Base-by-base conservation (phyloP, 306 rosid species). In the Phaseolus lunatus region DNA sequence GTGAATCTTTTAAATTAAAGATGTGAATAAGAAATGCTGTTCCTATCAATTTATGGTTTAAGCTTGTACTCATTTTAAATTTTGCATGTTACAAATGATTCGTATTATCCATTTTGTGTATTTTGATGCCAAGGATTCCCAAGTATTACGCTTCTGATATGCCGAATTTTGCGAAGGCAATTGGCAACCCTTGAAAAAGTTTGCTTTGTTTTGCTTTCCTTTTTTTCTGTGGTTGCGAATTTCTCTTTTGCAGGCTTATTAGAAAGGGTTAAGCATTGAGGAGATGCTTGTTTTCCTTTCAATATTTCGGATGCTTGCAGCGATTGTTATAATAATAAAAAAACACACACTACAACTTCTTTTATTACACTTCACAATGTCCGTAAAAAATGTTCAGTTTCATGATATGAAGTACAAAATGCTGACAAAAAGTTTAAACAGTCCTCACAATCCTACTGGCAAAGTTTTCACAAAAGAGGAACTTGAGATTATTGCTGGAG, bases 401-500 rank as follows among this genome's bases (percentile, higher is more conserved):
- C 45, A 20, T 62, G 29, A 1, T 58, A n/a, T 90, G 72, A 22
- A 75, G 14, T 56, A 12, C 68, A 49, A 27, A 83, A 57, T 79
- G 29, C 88, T 88, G 59, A 91, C 73, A 56, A 35, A 49, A 31
- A 70, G 72, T 76, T 87, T 56, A 31, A 69, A 62, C 89, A 91
- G 98, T 70, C 98, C 98, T 80, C 97, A 94, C 83, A 94, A 92
- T 80, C 97, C 98, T 35, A 94, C 98, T 2, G 97, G 98, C 48
- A 94, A 91, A 84, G 97, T 94, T 70, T 94, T 94, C 91, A 81
- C 88, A 19, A 79, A 71, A 81, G 89, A 78, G n/a, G 97, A 92
- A 86, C 94, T 94, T 39, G 96, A 89, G 83, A 54, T 75, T 72
- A 90, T 94, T 78, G 97, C 94, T 24, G 84, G 76, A 85, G 90